A percentile compares a stretch with the other conserved stretches of the same genome.
Conservation (phyloP, 441 rosid genomes). For the Adansonia rubrostipa region DNA sequence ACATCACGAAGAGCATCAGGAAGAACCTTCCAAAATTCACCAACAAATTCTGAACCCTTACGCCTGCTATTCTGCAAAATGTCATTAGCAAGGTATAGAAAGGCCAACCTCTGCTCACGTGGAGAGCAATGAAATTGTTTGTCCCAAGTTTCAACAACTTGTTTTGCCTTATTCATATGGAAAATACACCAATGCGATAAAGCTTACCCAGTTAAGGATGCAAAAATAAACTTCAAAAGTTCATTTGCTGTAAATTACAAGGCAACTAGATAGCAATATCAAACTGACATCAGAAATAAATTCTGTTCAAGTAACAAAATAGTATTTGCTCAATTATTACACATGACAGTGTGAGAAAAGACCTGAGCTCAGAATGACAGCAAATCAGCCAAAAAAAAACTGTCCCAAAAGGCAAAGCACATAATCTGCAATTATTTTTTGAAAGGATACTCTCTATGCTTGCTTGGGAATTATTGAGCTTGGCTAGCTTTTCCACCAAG, state of each 20-base stretch:
- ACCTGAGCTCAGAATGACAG: not conserved
- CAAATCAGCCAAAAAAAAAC: slow-evolving; percentile 13
- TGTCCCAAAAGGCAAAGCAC: slow-evolving; percentile 9
- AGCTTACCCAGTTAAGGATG: slow-evolving; percentile 70
- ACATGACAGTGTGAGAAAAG: not conserved
- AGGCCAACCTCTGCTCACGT: slow-evolving; percentile 85
- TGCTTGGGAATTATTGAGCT: slow-evolving; percentile 90
- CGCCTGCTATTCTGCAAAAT: slow-evolving; percentile 96
- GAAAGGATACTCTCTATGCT: slow-evolving; percentile 99
- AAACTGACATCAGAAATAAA: not conserved
- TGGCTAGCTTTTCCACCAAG: slow-evolving; percentile 86
- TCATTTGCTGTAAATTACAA: not conserved
- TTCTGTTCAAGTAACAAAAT: not conserved
- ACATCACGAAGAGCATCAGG: slow-evolving; percentile 91
- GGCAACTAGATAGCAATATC: slow-evolving; percentile 10
- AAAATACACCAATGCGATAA: slow-evolving; percentile 98
- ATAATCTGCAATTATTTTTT: not conserved
- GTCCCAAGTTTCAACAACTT: slow-evolving; percentile 97
- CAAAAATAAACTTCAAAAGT: not conserved
- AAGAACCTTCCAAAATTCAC: slow-evolving; percentile 98
- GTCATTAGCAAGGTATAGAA: slow-evolving; percentile 94
- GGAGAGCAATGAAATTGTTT: slow-evolving; percentile 86
- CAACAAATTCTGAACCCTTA: slow-evolving; percentile 95
- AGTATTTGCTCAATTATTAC: not conserved
- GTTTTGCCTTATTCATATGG: slow-evolving; percentile 93